Percentiles rank a stretch among this genome's conserved stretches.
Conservation (phyloP, 2,329 filamentous ascomycete species). For the Phaeosphaeriaceae sp. region DNA sequence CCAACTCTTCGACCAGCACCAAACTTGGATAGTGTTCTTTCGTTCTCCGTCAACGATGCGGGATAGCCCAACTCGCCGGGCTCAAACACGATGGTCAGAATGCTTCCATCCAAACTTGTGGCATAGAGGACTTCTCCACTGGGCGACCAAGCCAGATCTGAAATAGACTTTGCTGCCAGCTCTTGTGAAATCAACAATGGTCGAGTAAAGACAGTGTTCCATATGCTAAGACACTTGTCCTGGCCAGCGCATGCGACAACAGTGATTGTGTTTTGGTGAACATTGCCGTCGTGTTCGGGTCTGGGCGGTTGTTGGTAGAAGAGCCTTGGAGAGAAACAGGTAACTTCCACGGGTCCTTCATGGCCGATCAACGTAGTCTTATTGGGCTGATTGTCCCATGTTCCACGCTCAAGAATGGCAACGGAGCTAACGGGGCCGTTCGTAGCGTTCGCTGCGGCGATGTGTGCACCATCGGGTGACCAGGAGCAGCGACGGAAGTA, state of each 20-base stretch:
- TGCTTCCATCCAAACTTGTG: slow-evolving; percentile 87
- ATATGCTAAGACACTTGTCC: slow-evolving; percentile 94
- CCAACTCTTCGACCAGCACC: slow-evolving; percentile 88
- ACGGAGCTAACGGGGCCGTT: slow-evolving; percentile 98
- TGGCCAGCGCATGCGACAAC: slow-evolving; percentile 97
- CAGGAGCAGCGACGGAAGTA: slow-evolving; percentile 97
- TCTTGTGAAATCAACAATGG: slow-evolving; percentile 92
- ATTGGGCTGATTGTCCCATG: slow-evolving; percentile 75
- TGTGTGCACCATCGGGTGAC: slow-evolving; percentile 97
- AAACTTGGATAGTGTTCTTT: slow-evolving; percentile 90
- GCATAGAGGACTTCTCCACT: slow-evolving; percentile 88
- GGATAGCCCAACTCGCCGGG: slow-evolving; percentile 89
- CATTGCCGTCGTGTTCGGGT: slow-evolving; percentile 57
- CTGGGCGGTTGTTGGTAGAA: slow-evolving; percentile 75
- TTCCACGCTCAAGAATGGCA: slow-evolving; percentile 89
- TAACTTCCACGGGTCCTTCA: slow-evolving; percentile 95
- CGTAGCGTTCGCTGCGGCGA: slow-evolving; percentile 94
- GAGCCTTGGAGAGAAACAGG: slow-evolving; percentile 91
- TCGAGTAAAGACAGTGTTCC: slow-evolving; percentile 95
- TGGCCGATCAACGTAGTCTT: slow-evolving; percentile 95
- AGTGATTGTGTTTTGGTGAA: slow-evolving; percentile 69
- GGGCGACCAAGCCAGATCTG: slow-evolving; percentile 91
- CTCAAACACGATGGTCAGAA: slow-evolving; percentile 82
- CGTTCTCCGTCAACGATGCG: slow-evolving; percentile 84
- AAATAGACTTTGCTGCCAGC: slow-evolving; percentile 87